A percentile compares a stretch with the other conserved stretches of the same genome.
phyloP scores from a whole-genome alignment of 2,329 filamentous ascomycete species.

The Trichoderma oligosporum region DNA sequence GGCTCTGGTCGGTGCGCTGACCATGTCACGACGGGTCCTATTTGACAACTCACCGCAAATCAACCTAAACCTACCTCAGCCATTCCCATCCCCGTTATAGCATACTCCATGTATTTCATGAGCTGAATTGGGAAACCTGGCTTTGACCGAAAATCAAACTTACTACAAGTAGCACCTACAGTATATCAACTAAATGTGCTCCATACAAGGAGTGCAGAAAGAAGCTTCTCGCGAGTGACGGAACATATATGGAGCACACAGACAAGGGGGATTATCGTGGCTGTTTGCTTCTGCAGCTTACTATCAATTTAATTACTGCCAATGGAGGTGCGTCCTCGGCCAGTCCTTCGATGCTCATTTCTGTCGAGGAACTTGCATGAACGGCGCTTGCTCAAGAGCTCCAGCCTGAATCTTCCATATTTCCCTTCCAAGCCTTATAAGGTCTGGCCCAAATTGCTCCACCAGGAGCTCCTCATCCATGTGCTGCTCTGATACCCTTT shows the following conservation, averaged over 20 bases:
- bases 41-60: constrained; percentile 16
- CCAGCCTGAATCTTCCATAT: constrained; percentile 38
- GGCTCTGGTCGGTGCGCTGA: constrained; percentile 11
- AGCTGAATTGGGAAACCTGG: constrained; percentile 14
- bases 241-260: not conserved
- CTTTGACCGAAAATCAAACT: constrained; percentile 4
- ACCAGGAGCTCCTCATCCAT: constrained; percentile 26
- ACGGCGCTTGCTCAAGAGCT: constrained; percentile 30
- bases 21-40: not conserved
- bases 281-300: not conserved
- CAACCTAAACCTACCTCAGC: constrained; percentile 8
- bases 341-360: not conserved
- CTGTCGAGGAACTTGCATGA: constrained; percentile 22
- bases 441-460: constrained; percentile 34
- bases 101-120: not conserved
- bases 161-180: no score
- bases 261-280: not conserved
- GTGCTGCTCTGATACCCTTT: not conserved
- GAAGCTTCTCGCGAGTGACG: constrained; percentile 1
- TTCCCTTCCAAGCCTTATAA: constrained; percentile 30
- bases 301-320: not conserved
- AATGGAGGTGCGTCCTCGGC: not conserved
- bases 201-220: not conserved
- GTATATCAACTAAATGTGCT: no score
- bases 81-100: not conserved